Evolutionary conservation across 257 asterid species (phyloP).

Genomic region (Solanum peruvianum): DNA sequence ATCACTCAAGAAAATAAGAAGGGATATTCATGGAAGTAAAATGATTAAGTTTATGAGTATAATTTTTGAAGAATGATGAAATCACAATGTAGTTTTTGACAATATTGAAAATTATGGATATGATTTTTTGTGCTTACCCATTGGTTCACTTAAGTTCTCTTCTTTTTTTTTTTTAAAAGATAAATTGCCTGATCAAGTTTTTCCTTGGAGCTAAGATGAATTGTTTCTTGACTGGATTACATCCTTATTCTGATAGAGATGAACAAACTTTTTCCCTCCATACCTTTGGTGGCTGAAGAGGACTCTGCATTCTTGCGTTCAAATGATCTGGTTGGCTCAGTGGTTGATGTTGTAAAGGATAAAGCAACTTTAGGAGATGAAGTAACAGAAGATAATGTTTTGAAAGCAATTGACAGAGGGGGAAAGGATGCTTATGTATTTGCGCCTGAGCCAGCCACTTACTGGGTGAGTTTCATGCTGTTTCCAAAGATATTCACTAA

Average conservation of each 20-base stretch:
- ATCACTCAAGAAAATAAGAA: background rate
- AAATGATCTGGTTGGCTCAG: conserved; percentile 65
- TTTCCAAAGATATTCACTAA: background rate
- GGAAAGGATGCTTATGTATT: conserved; percentile 65
- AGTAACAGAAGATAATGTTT: conserved; percentile 39
- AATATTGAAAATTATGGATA: background rate
- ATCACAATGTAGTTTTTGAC: background rate
- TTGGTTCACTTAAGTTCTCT: background rate
- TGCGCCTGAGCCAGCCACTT: conserved; percentile 66
- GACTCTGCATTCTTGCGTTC: conserved; percentile 71
- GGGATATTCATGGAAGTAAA: background rate
- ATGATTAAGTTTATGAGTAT: background rate
- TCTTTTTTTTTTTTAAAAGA: background rate
- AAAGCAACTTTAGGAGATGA: conserved; percentile 28
- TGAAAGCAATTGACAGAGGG: conserved; percentile 86
- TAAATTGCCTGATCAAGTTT: background rate
- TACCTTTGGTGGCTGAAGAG: conserved; percentile 95
- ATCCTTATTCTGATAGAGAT: conserved; percentile 38
- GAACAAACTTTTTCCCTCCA: conserved; percentile 62
- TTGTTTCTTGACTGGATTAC: background rate
- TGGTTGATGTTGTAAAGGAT: conserved; percentile 43
- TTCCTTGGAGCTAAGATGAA: background rate
- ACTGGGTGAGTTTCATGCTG: conserved; percentile 56
- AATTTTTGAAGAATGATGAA: background rate
- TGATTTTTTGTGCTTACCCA: background rate